Evolutionary conservation across 148 eudicot genomes (phyloP).

Genomic region (Limonium bicolor): DNA sequence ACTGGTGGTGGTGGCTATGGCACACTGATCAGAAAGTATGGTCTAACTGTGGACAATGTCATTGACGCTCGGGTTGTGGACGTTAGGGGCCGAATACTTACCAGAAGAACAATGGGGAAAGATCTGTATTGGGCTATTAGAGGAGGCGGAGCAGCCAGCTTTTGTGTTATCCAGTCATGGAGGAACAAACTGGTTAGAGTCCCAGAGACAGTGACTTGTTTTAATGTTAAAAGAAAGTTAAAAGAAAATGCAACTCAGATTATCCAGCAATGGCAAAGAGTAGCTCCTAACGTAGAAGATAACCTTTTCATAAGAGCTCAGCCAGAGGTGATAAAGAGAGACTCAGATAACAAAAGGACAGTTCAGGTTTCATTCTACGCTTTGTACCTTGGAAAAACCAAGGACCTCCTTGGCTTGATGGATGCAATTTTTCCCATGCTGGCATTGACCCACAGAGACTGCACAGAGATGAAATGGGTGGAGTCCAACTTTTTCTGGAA

Average conservation of each 20-base stretch:
- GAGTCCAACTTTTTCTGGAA: constrained; percentile 10
- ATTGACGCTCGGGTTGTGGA: constrained; percentile 15
- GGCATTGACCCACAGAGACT: constrained; percentile 13
- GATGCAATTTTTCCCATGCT: constrained; percentile 11
- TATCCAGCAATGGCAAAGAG: constrained; percentile 21
- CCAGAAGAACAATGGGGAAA: constrained; percentile 14
- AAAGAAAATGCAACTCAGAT: constrained; percentile 13
- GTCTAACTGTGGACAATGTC: constrained; percentile 19
- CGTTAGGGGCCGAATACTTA: background rate
- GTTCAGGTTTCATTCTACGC: constrained; percentile 10
- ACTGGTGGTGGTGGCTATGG: constrained; percentile 28
- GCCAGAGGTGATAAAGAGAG: background rate
- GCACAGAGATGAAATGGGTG: constrained; percentile 22
- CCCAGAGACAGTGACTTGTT: constrained; percentile 15
- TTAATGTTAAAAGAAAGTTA: constrained; percentile 7
- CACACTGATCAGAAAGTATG: constrained; percentile 15
- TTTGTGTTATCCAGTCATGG: constrained; percentile 20
- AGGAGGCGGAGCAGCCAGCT: constrained; percentile 28
- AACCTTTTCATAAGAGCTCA: constrained; percentile 19
- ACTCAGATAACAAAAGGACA: constrained; percentile 6
- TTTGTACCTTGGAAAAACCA: constrained; percentile 17
- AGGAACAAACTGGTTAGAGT: constrained; percentile 12
- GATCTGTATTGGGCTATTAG: constrained; percentile 26
- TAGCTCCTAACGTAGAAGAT: constrained; percentile 14
- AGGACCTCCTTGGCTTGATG: constrained; percentile 9